Evolutionary conservation across 495 filamentous ascomycete genomes (phyloP), one percentile per base, ranked within the genome.

Genomic region (Rusavskia elegans): DNA sequence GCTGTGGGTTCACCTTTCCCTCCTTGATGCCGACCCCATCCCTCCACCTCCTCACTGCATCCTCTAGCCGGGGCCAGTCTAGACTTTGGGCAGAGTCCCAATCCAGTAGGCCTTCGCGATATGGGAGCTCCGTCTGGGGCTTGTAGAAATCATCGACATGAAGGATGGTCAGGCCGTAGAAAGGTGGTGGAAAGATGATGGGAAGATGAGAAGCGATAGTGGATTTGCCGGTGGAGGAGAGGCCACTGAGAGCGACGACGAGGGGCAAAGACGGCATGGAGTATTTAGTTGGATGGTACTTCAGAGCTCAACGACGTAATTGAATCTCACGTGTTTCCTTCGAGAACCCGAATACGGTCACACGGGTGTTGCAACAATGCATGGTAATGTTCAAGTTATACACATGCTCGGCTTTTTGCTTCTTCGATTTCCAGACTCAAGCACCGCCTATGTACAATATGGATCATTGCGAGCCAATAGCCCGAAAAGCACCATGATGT

Each of bases 121-220:
- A 54, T 9, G 81, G 82, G 51, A 85, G 83, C 78, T 83, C 69
- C n/a, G 74, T 63, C 60, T 96, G 89, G 1, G 85, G 62, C 37
- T 75, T 76, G 64, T 88, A 97, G 63, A 95, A 97, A 64, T 97
- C 90, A 67, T 97, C 90, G 63, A 92, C 79, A 63, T 95, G 89
- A 39, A 96, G 72, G 55, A 95, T 83, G 16, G 52, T 49, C 7
- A 44, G 11, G 16, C 16, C 19, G 20, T 11, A 25, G 48, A 71
- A 65, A 13, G 61, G 51, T n/a, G 63, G 53, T 9, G 78, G 75
- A 55, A 93, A 87, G 53, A 89, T 77, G 45, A 76, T 73, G 49
- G 82, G 80, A 9, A 95, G 71, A 10, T 89, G 73, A 3, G 86
- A 73, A 39, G 85, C 79, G 14, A 89, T 71, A 42, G 85, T 89